Base-by-base conservation (phyloP, 371 early-diverging fungal genomes). In the Parasitella parasitica region DNA sequence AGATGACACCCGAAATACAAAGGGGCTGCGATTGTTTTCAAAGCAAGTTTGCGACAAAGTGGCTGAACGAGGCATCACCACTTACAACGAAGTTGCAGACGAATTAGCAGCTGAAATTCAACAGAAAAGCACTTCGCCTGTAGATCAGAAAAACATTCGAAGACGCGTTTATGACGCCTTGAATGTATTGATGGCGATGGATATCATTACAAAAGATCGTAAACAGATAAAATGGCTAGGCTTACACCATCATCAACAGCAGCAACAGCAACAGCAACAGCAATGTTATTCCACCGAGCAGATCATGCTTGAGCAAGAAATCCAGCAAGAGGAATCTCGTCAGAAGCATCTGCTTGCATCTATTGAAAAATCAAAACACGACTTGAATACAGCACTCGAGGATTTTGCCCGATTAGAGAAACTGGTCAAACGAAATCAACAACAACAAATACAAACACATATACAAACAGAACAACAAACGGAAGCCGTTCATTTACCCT, bases 141-240 rank as follows among this genome's bases (percentile, higher is more conserved):
- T 68, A 52, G 88, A 88, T 64, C 84, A 85, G 54, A 88, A 91
- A 75, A 91, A 91, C 58, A 86, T 91, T 52, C 85, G 90, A 34
- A 80, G 91, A 16, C 85, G 91, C 28, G 89, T 90, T 0, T 91
- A 91, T 57, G 91, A 91, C 72, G 91, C 91, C 22, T 70, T 91
- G 8, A 91, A 91, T 61, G 91, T 91, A 18, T 68, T 90, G 46
- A 85, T 87, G 77, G 90, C 91, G 0, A 67, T 89, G 70, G 81
- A 80, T 27, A 81, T 91, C 57, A 89, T 91, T 37, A 72, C 70
- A 9, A 89, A 87, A 64, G 86, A 82, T 49, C 79, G 81, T 50
- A 91, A 90, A 59, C 82, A 86, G 41, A 89, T 89, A 56, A 70
- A 70, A 32, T 89, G 89, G 89, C 68, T 83, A 12, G 88, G 88